These are phyloP conservation scores for Hortiboletus campestris DNA, from an alignment of 768 basidiomycete genomes.

Conservation along the genomic window DNA sequence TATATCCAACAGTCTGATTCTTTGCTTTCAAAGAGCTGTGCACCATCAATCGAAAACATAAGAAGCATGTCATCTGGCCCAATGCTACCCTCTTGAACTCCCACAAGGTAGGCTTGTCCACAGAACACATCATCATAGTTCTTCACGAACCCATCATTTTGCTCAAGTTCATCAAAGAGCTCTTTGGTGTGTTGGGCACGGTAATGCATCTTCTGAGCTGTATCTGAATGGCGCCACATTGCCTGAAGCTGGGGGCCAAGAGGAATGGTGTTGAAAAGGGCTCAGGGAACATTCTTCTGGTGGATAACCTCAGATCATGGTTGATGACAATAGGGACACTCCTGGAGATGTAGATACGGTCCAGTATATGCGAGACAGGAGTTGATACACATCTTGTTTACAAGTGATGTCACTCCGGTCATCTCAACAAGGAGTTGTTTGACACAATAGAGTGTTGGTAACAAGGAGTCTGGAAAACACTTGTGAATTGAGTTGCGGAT, in stretches of 20 bases:
- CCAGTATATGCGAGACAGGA: neutral
- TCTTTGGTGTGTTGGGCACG: rapidly evolving
- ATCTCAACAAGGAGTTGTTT: neutral
- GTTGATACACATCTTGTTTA: neutral
- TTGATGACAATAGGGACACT: neutral
- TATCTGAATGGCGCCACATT: neutral
- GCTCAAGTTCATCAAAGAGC: neutral
- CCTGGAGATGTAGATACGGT: neutral
- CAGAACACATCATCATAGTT: neutral
- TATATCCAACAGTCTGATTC: constrained; percentile 26
- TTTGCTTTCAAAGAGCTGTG: constrained; percentile 33
- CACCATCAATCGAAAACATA: constrained; percentile 29
- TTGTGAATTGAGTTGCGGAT: neutral
- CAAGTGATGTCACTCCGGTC: neutral
- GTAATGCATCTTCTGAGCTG: neutral
- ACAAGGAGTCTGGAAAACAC: neutral
- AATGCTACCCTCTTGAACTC: neutral
- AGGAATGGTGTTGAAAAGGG: neutral
- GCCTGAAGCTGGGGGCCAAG: neutral
- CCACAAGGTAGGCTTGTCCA: neutral
- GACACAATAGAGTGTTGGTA: neutral
- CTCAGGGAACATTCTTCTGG: neutral
- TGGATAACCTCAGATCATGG: neutral
- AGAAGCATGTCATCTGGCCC: neutral
- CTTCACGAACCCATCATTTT: neutral